Evolutionary conservation across 2,329 filamentous ascomycete species (phyloP).

Genomic region (Graphilbum fragrans): DNA sequence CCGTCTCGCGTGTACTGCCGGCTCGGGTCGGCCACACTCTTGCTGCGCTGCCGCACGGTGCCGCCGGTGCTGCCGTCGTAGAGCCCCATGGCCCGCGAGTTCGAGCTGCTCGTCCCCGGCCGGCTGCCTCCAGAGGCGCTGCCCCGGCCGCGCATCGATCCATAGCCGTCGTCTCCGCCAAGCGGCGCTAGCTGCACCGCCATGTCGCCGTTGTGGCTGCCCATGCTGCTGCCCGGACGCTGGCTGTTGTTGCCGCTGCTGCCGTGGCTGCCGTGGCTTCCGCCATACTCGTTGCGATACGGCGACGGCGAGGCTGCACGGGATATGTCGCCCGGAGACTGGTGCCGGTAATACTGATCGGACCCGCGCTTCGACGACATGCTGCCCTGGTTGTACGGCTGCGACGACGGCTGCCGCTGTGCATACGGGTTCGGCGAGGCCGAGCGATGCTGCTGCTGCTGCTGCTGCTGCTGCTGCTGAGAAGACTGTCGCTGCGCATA

Average conservation of each 20-base stretch:
- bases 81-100: constrained; percentile 38
- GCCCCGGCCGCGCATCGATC: constrained; percentile 39
- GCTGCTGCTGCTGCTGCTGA: constrained; percentile 16
- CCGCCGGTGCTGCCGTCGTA: constrained; percentile 38
- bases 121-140: constrained; percentile 33
- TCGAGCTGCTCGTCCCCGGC: constrained; percentile 28
- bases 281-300: constrained; percentile 16
- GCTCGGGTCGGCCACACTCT: constrained; percentile 75
- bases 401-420: constrained; percentile 21
- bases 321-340: constrained; percentile 35
- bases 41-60: constrained; percentile 49
- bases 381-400: constrained; percentile 15
- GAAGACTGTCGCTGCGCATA: constrained; percentile 34
- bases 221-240: constrained; percentile 39
- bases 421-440: constrained; percentile 21
- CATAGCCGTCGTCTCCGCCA: constrained; percentile 37
- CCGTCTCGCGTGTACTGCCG: constrained; percentile 78
- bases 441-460: constrained; percentile 17
- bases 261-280: constrained; percentile 5
- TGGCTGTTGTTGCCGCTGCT: constrained; percentile 20
- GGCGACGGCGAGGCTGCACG: constrained; percentile 36
- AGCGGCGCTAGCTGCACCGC: constrained; percentile 52
- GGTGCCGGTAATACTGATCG: constrained; percentile 36
- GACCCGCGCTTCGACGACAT: constrained; percentile 29
- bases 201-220: constrained; percentile 36